Conservation (phyloP, 2,329 filamentous ascomycete genomes). For the Dactylellina parvicollis region DNA sequence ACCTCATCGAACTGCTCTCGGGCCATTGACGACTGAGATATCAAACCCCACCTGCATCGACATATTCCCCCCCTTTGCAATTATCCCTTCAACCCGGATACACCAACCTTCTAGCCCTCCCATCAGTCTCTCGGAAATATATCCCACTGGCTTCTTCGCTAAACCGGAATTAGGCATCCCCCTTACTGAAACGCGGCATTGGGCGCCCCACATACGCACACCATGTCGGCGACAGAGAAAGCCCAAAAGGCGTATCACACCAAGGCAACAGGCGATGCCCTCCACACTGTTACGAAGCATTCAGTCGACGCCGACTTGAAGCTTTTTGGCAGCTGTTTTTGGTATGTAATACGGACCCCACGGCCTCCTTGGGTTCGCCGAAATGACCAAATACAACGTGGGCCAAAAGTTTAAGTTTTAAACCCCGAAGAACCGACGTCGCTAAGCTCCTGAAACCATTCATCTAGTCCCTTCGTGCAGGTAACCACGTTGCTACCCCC, state of each 20-base stretch:
- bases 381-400: constrained; percentile 2
- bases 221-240: constrained; percentile 39
- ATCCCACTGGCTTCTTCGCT: neutral
- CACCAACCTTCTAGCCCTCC: neutral
- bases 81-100: neutral
- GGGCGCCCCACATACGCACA: constrained; percentile 7
- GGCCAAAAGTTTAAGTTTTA: no score
- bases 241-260: constrained; percentile 74
- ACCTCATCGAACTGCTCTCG: no score
- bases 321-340: constrained; percentile 84
- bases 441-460: constrained; percentile 23
- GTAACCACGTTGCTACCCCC: constrained; percentile 17
- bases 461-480: constrained; percentile 44
- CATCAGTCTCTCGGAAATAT: constrained; percentile 4
- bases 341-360: constrained; percentile 65
- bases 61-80: constrained; percentile 3
- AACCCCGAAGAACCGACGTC: neutral
- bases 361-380: neutral
- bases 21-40: neutral
- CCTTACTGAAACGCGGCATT: constrained; percentile 1
- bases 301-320: constrained; percentile 76
- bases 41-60: neutral
- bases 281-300: constrained; percentile 75
- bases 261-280: constrained; percentile 76
- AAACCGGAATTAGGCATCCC: constrained; percentile 23